Conservation (phyloP, 305 asterid species). For the Fraxinus velutina region DNA sequence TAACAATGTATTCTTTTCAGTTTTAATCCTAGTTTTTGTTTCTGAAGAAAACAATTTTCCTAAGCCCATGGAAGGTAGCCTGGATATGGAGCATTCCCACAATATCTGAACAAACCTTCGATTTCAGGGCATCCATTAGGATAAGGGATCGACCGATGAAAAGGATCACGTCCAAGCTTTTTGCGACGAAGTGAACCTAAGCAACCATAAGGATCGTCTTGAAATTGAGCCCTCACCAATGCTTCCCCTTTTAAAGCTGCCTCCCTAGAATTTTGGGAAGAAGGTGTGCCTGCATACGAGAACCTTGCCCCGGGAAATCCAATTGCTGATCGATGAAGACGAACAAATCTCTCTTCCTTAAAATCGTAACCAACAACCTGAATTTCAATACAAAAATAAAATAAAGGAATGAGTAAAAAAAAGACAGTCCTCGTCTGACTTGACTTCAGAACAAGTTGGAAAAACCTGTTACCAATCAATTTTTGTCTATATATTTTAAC, state of each 20-base stretch:
- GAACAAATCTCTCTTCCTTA: conserved; percentile 82
- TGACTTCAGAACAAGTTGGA: not conserved
- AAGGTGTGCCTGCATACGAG: conserved; percentile 74
- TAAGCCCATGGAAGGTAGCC: conserved; percentile 72
- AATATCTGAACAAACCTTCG: conserved; percentile 68
- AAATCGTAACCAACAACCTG: conserved; percentile 91
- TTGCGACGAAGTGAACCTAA: conserved; percentile 62
- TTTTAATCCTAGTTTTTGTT: not conserved
- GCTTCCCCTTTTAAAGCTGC: conserved; percentile 90
- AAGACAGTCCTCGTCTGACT: not conserved
- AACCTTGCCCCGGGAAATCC: conserved; percentile 69
- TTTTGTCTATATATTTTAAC: not conserved
- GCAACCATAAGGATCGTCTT: conserved; percentile 85
- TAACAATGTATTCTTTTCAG: not conserved
- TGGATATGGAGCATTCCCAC: conserved; percentile 67
- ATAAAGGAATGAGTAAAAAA: not conserved
- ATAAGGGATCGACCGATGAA: conserved; percentile 85
- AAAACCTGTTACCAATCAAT: not conserved
- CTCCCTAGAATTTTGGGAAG: conserved; percentile 64
- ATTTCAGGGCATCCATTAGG: conserved; percentile 96
- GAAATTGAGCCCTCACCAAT: conserved; percentile 65
- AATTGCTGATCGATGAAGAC: conserved; percentile 69
- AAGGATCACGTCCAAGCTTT: conserved; percentile 77
- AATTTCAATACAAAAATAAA: not conserved
- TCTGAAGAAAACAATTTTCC: not conserved